Evolutionary conservation across 352 stramenopile genomes (phyloP).

Genomic region (Globisporangium iwayamae): DNA sequence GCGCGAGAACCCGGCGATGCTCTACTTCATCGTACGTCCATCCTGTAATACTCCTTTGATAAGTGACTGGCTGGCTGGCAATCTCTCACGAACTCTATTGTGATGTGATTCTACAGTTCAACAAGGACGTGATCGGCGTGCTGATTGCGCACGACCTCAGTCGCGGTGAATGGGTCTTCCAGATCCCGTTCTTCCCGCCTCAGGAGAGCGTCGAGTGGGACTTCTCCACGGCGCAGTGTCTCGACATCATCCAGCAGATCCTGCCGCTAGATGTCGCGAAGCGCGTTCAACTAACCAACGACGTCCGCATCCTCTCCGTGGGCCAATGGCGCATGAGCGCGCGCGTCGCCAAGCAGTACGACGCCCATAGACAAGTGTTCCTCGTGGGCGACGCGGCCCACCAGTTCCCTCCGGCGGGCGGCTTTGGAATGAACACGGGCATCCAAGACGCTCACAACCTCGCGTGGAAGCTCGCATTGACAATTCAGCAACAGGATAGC

Average conservation of each 20-base stretch:
- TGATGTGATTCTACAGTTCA: slow-evolving; percentile 34
- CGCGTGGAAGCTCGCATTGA: slow-evolving; percentile 86
- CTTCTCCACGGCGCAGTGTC: slow-evolving; percentile 58
- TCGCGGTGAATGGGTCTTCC: slow-evolving; percentile 88
- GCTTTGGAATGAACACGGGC: slow-evolving; percentile 93
- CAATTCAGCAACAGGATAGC: slow-evolving; percentile 36
- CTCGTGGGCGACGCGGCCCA: slow-evolving; percentile 91
- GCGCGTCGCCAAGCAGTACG: slow-evolving; percentile 87
- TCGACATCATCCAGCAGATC: slow-evolving; percentile 46
- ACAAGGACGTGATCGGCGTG: slow-evolving; percentile 84
- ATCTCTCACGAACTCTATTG: neutral
- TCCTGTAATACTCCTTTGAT: neutral
- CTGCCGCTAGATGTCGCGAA: slow-evolving; percentile 22
- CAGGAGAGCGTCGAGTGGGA: slow-evolving; percentile 65
- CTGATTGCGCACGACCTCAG: slow-evolving; percentile 91
- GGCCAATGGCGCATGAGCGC: slow-evolving; percentile 93
- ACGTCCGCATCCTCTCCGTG: slow-evolving; percentile 81
- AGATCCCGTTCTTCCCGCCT: slow-evolving; percentile 91
- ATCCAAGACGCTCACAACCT: slow-evolving; percentile 92
- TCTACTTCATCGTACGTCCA: slow-evolving; percentile 89
- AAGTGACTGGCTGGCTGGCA: neutral
- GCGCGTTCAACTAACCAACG: slow-evolving; percentile 19
- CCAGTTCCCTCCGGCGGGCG: slow-evolving; percentile 90
- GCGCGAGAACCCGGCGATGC: slow-evolving; percentile 84
- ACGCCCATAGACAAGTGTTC: slow-evolving; percentile 66